Evolutionary conservation across 2,329 filamentous ascomycete genomes (phyloP).

Genomic region (Scytalidium sp.): DNA sequence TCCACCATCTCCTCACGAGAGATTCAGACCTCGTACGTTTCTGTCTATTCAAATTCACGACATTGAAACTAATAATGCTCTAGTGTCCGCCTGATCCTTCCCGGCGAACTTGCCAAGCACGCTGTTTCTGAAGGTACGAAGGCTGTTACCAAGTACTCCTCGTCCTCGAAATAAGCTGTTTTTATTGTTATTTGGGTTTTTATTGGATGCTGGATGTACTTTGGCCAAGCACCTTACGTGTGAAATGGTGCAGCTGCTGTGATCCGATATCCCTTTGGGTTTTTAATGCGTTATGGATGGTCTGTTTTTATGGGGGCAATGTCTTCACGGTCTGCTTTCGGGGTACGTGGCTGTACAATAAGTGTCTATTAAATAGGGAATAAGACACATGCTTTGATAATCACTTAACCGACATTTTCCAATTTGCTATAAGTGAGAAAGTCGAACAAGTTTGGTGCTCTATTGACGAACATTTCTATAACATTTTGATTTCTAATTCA

Average conservation of each 20-base stretch:
- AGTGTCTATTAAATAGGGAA: conserved; percentile 30
- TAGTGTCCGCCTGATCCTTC: conserved; percentile 90
- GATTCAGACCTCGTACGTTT: conserved; percentile 87
- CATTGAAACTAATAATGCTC: not conserved
- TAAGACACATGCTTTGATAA: not conserved
- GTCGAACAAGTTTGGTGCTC: too few relatives aligned
- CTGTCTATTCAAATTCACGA: conserved; percentile 40
- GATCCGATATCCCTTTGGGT: conserved; percentile 25
- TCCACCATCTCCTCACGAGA: conserved; percentile 99
- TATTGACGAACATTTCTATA: too few relatives aligned
- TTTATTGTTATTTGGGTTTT: conserved; percentile 51
- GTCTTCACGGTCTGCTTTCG: conserved; percentile 66
- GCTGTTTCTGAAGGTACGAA: conserved; percentile 99
- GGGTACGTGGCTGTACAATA: conserved; percentile 75
- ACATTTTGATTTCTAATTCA: too few relatives aligned
- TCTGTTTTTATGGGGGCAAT: conserved; percentile 63
- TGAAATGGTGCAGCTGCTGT: conserved; percentile 24
- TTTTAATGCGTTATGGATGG: conserved; percentile 75
- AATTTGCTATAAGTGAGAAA: too few relatives aligned
- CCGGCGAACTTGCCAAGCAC: conserved; percentile 98
- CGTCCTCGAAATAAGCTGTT: conserved; percentile 87
- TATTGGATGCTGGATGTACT: conserved; percentile 50
- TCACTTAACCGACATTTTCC: not conserved
- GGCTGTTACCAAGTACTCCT: conserved; percentile 99
- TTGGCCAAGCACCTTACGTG: conserved; percentile 40